Conservation (phyloP, 352 stramenopile genomes). For the Globisporangium iwayamae region DNA sequence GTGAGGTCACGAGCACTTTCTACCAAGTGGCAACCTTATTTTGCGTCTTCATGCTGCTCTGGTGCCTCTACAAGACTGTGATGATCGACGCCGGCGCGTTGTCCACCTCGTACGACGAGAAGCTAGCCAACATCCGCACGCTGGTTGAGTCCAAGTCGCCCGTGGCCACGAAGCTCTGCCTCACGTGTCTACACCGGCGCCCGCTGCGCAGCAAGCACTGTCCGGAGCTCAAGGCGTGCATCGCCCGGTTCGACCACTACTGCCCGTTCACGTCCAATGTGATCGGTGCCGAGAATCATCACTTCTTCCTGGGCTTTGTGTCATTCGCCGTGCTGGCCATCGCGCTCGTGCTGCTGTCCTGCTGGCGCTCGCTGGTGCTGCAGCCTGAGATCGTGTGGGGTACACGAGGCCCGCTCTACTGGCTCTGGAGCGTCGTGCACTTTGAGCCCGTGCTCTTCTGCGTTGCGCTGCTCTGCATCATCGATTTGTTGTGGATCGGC, state of each 20-base stretch:
- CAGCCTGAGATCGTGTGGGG: constrained; percentile 22
- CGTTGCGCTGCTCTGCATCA: constrained; percentile 39
- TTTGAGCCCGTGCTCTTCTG: constrained; percentile 59
- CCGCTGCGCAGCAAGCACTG: constrained; percentile 78
- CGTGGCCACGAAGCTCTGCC: constrained; percentile 70
- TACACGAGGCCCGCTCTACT: constrained; percentile 15
- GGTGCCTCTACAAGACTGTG: constrained; percentile 55
- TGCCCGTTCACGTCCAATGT: constrained; percentile 90
- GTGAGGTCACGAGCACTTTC: constrained; percentile 22
- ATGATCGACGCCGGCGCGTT: constrained; percentile 57
- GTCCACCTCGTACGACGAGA: constrained; percentile 64
- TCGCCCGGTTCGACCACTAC: constrained; percentile 84
- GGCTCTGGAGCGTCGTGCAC: constrained; percentile 52
- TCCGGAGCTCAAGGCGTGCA: constrained; percentile 71
- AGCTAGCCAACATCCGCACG: constrained; percentile 57
- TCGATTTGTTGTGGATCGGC: constrained; percentile 71
- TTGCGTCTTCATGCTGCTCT: constrained; percentile 36
- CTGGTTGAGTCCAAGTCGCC: constrained; percentile 75
- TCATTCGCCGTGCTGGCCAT: constrained; percentile 62
- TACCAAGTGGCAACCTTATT: constrained; percentile 24
- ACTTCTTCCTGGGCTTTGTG: constrained; percentile 93
- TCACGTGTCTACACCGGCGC: constrained; percentile 74
- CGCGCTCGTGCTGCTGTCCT: constrained; percentile 38
- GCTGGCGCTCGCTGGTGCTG: constrained; percentile 31
- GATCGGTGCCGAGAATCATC: constrained; percentile 93